Percentiles rank a stretch among this genome's conserved stretches.
Evolutionary conservation across 1,284 basidiomycete genomes (phyloP).

Genomic region (Malassezia restricta): DNA sequence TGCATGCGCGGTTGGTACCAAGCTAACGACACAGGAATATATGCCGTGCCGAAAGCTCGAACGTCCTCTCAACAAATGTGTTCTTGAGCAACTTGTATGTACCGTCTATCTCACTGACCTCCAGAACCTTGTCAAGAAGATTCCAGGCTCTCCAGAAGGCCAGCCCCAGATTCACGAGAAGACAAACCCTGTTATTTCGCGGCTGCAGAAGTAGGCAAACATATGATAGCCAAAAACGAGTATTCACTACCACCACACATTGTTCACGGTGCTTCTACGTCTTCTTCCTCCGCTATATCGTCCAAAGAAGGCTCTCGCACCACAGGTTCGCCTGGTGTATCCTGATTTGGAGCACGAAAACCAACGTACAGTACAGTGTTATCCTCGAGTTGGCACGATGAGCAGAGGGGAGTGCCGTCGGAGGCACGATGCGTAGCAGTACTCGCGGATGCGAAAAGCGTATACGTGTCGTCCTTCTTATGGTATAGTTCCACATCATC

Average conservation of each 20-base stretch:
- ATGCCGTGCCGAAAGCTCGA: slow-evolving; percentile 82
- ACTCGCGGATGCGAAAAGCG: not conserved
- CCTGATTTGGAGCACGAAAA: not conserved
- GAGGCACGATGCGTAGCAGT: not conserved
- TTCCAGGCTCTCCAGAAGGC: slow-evolving; percentile 77
- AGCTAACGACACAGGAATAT: slow-evolving; percentile 58
- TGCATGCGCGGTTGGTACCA: slow-evolving; percentile 27
- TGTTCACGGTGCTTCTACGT: no score
- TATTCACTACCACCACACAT: no score
- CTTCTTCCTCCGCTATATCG: not conserved
- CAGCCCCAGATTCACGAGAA: slow-evolving; percentile 81
- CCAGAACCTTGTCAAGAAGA: slow-evolving; percentile 79
- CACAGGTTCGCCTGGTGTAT: not conserved
- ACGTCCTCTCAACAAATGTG: slow-evolving; percentile 78
- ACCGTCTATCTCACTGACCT: not conserved
- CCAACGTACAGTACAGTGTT: slow-evolving; percentile 7
- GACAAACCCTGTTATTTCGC: slow-evolving; percentile 57
- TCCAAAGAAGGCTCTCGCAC: slow-evolving; percentile 12
- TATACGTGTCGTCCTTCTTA: not conserved
- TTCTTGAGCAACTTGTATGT: slow-evolving; percentile 74
- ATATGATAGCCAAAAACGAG: no score
- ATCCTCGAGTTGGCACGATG: not conserved
- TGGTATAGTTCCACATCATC: slow-evolving; percentile 6
- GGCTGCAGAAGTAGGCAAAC: slow-evolving; percentile 14
- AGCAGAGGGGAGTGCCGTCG: slow-evolving; percentile 2